Evolutionary conservation across 1,139 yeast species (phyloP), one percentile per base, ranked within the genome.

Genomic region (Magnusiomyces tetraspermus): DNA sequence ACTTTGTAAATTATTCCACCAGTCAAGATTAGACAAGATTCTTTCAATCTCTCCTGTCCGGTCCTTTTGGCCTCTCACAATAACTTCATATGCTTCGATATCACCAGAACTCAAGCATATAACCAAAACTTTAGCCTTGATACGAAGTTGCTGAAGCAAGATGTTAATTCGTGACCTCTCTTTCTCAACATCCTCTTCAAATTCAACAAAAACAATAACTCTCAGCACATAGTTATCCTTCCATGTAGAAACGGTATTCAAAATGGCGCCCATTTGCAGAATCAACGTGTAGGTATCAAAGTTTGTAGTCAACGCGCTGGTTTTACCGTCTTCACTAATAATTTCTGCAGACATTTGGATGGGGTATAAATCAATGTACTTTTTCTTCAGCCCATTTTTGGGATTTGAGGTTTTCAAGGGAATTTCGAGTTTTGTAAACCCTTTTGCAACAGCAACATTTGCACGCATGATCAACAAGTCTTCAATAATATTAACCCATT

Each of bases 281-380:
- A 92, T 92, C 63, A 92, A 76, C 0, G 97, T 90, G 63, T 89
- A 92, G 0, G 98, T 92, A 65, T 92, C 98, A 64, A 92, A 88
- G 63, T 92, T 92, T 0, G 96, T 87, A 0, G 96, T 84, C 56
- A 84, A 66, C 1, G 87, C 82, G 17, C 85, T 79, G 54, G 79
- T 78, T 24, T 72, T 74, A 8, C 92, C 92, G 54, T 78, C 76
- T 40, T 76, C 78, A 52, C 81, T 78, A 50, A 78, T 76, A 54
- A 85, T 78, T 51, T 83, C 80, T 0, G 95, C 92, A 4, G 95
- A 83, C 96, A 92, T 92, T 63, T 92, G 98, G 60, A 92, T 89
- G 0, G 98, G 98, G 66, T 92, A 92, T 46, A 92, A 70, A 65
- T 92, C 98, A 61, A 92, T 88, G 59, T 72, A 83, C 36, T 52